A percentile compares a stretch with the other conserved stretches of the same genome.
Conservation (phyloP, 1,284 basidiomycete species). For the Porodaedalea pini region DNA sequence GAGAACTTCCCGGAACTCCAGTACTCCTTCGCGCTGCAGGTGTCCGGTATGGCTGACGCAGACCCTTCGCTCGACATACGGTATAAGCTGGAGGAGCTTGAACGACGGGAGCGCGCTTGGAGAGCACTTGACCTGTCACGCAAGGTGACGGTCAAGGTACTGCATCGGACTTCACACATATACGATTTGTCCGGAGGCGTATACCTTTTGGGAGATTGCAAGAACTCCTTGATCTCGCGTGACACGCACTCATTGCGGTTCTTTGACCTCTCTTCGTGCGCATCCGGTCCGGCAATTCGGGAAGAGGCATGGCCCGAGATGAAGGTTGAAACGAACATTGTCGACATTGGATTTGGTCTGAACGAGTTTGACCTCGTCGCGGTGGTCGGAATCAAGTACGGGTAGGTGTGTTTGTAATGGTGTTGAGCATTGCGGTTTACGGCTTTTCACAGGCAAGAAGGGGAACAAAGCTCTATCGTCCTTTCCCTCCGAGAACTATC, state of each 20-base stretch:
- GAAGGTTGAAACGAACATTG: constrained; percentile 4
- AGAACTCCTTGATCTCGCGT: not conserved
- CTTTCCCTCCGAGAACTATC: constrained; percentile 25
- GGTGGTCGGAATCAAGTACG: constrained; percentile 31
- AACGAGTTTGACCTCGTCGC: constrained; percentile 49
- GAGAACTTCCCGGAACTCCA: constrained; percentile 4
- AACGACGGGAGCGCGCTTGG: constrained; percentile 10
- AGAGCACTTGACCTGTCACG: constrained; percentile 3
- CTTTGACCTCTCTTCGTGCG: constrained; percentile 8
- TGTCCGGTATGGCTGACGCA: constrained; percentile 8
- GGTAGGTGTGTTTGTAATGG: not conserved
- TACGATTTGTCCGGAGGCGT: constrained; percentile 19
- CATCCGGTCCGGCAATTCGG: not conserved
- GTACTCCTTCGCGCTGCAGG: constrained; percentile 6
- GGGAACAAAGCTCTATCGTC: constrained; percentile 19
- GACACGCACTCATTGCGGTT: constrained; percentile 12
- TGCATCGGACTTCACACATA: constrained; percentile 16
- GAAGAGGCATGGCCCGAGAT: constrained; percentile 14
- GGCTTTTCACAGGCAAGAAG: not conserved
- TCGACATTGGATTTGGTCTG: constrained; percentile 44
- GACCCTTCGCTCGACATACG: not conserved
- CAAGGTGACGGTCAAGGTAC: constrained; percentile 10
- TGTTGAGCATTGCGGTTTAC: constrained; percentile 27
- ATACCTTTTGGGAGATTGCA: constrained; percentile 18
- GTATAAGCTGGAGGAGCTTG: constrained; percentile 6